Evolutionary conservation across 2,329 filamentous ascomycete species (phyloP), one percentile per base, ranked within the genome.

Genomic region (Fusarium cicatricum): DNA sequence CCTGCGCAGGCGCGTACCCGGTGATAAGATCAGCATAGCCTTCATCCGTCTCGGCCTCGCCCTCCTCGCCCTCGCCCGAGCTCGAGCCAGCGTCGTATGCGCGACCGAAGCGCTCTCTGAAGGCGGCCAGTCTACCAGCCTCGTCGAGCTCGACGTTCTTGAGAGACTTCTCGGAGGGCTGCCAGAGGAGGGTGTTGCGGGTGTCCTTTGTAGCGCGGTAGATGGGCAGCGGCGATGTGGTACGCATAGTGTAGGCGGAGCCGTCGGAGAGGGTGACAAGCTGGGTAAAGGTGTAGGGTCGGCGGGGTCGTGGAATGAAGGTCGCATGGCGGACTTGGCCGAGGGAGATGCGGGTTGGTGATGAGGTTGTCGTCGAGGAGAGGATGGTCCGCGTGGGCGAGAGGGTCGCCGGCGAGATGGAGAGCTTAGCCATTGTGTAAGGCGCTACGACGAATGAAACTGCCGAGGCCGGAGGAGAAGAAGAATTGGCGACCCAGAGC

Each of bases 251-350:
- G 77, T 86, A 98, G 56, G 93, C 90, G 70, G 86, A 90, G 67
- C 95, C 95, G 80, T 99, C 95, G 34, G 90, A 91, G 62, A 98
- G 89, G 48, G 92, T 93, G 65, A 99, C 83, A 57, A 99, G 85
- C 78, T 99, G 95, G n/a, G 94, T 97, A 82, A 97, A 98, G 66
- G 89, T 91, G 82, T 97, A 98, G 36, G 95, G 94, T 6, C 93
- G 87, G 71, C 92, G 90, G n/a, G 92, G 92, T 14, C 95, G 91
- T 59, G 84, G 85, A 72, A 98, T 85, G 61, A 97, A 90, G 19
- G 90, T 92, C 46, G 95, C 95, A 73, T 92, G 86, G 57, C 92
- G 89, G 72, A 87, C 81, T 78, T 93, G 90, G 43, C 56, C 76
- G 77, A 75, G 65, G 64, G 37, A 73, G 69, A 56, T 70, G 48